These are phyloP conservation scores for Chamaecyparis obtusa DNA, from an alignment of 75 land plant species.

Conservation along the genomic window DNA sequence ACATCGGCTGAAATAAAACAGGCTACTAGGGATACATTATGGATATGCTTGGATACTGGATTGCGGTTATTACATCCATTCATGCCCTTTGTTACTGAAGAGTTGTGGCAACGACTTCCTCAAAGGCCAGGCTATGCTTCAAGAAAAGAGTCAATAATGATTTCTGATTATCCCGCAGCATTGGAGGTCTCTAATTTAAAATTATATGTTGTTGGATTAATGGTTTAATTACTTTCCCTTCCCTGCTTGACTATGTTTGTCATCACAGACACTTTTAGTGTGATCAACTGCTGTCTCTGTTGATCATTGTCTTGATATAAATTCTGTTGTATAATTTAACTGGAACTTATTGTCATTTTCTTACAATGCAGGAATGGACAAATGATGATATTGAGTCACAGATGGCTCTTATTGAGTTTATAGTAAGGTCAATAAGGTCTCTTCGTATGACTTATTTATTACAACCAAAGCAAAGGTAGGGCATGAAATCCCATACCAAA, in stretches of 20 bases:
- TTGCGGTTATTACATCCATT: constrained; percentile 91
- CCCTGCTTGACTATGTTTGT: neutral
- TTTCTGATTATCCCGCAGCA: constrained; percentile 67
- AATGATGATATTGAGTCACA: constrained; percentile 55
- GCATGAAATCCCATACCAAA: constrained; percentile 22
- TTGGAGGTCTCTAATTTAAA: constrained; percentile 32
- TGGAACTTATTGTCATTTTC: neutral
- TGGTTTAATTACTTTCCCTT: neutral
- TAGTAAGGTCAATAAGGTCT: constrained; percentile 64
- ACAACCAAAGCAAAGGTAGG: constrained; percentile 59
- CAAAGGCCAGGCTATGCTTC: constrained; percentile 16
- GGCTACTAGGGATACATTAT: constrained; percentile 64
- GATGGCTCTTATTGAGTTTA: constrained; percentile 59
- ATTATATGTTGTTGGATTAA: neutral
- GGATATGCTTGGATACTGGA: constrained; percentile 88
- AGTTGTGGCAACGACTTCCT: constrained; percentile 96
- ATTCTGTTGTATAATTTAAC: neutral
- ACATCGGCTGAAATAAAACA: constrained; percentile 25
- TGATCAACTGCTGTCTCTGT: neutral
- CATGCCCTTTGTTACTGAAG: constrained; percentile 96
- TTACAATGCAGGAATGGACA: constrained; percentile 52
- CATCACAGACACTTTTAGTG: neutral
- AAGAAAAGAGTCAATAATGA: constrained; percentile 68
- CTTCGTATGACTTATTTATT: constrained; percentile 43
- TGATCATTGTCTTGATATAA: neutral